A percentile compares a stretch with the other conserved stretches of the same genome.
These are phyloP conservation scores for Serendipita vermifera DNA, from an alignment of 768 basidiomycete genomes.

Conservation along the genomic window DNA sequence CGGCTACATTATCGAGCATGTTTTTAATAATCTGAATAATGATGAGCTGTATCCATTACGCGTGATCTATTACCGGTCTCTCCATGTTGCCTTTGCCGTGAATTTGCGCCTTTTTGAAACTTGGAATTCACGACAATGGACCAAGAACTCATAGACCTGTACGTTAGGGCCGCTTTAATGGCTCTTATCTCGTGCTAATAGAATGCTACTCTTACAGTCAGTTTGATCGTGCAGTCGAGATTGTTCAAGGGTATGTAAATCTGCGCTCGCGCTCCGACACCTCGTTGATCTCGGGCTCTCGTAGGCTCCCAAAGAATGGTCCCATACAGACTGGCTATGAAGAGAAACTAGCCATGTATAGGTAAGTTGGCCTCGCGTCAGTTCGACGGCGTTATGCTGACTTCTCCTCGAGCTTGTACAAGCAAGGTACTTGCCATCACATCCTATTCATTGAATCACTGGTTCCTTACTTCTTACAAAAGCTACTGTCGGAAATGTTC, in stretches of 20 bases:
- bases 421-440: constrained; percentile 52
- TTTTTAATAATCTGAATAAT: background rate
- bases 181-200: background rate
- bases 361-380: constrained; percentile 31
- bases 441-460: no score
- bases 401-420: constrained; percentile 52
- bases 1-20: background rate
- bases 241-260: constrained; percentile 52
- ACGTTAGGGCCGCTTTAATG: background rate
- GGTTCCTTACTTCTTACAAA: constrained; percentile 1
- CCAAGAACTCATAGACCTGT: background rate
- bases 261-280: no score
- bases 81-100: background rate
- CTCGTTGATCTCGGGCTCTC: background rate
- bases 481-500: constrained; percentile 89
- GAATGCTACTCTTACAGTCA: constrained; percentile 29
- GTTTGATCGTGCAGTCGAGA: constrained; percentile 89
- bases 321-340: constrained; percentile 94
- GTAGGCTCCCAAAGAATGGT: constrained; percentile 74
- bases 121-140: background rate
- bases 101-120: background rate
- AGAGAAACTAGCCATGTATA: constrained; percentile 89
- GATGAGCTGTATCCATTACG: background rate
- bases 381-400: constrained; percentile 10
- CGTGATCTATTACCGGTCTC: background rate